Percentiles rank a stretch among this genome's conserved stretches.
phyloP scores from a whole-genome alignment of 441 rosid species.

The Metrosideros polymorpha region DNA sequence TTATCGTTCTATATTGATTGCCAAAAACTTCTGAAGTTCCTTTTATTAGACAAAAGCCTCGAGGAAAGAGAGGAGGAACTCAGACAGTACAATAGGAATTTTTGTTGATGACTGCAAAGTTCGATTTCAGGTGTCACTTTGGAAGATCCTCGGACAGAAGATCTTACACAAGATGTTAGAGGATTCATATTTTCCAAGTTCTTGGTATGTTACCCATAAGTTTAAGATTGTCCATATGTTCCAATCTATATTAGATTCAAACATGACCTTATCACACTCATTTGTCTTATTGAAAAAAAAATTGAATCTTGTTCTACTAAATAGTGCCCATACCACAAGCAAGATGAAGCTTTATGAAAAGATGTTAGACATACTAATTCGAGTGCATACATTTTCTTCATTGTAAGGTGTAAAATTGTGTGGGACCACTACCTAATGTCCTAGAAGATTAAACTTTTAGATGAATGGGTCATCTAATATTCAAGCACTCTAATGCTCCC shows the following conservation, averaged over 20 bases:
- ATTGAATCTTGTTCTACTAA: neutral
- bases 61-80: neutral
- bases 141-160: constrained; percentile 98
- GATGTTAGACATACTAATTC: neutral
- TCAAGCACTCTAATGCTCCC: neutral
- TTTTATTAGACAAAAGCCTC: neutral
- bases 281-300: neutral
- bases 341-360: neutral
- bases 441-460: neutral
- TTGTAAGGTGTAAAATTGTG: neutral
- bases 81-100: neutral
- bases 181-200: constrained; percentile 96
- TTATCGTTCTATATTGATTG: neutral
- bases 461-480: neutral
- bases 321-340: neutral
- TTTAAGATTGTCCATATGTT: neutral
- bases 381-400: neutral
- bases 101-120: constrained; percentile 9
- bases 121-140: constrained; percentile 82
- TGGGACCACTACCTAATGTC: neutral
- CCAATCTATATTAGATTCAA: neutral
- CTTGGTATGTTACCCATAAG: constrained; percentile 45
- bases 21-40: neutral
- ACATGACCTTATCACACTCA: neutral
- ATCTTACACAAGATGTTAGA: constrained; percentile 99